phyloP scores from a whole-genome alignment of 2,329 filamentous ascomycete genomes.

The Sporothrix brunneoviolacea region DNA sequence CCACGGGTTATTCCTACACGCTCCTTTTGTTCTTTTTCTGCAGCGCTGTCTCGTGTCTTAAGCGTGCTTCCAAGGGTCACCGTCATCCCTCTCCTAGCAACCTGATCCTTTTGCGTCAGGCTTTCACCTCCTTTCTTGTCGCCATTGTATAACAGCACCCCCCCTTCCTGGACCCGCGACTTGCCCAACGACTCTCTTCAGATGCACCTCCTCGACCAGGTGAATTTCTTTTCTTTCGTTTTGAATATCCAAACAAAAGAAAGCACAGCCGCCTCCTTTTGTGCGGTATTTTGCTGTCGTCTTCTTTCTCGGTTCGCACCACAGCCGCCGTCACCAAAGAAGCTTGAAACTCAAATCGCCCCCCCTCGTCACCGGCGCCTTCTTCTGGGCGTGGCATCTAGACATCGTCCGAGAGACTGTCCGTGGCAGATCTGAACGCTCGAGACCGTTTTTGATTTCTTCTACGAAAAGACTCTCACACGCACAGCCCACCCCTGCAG shows the following conservation, averaged over 20 bases:
- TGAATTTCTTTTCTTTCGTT: not conserved
- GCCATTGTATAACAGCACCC: slow-evolving; percentile 2
- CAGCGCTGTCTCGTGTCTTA: no score
- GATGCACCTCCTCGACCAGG: slow-evolving; percentile 4
- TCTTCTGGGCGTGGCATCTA: not conserved
- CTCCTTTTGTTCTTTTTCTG: no score
- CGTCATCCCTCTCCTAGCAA: slow-evolving; percentile 2
- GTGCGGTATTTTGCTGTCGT: not conserved
- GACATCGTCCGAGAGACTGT: slow-evolving; percentile 1
- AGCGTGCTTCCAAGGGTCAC: not conserved
- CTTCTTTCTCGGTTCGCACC: not conserved
- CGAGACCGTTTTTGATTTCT: no score
- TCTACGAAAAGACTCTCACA: no score
- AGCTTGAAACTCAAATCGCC: slow-evolving; percentile 6
- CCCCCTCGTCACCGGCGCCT: not conserved
- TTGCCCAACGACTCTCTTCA: not conserved
- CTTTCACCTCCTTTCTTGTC: not conserved
- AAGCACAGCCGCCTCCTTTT: slow-evolving; percentile 1
- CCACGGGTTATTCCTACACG: no score
- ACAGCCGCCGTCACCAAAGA: slow-evolving; percentile 3
- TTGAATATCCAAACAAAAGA: slow-evolving; percentile 2
- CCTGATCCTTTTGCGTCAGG: not conserved
- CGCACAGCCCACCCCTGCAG: not conserved
- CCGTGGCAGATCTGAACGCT: slow-evolving; percentile 2
- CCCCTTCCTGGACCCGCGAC: not conserved